Evolutionary conservation across 768 basidiomycete species (phyloP).

Genomic region (Sarcomyxa edulis): DNA sequence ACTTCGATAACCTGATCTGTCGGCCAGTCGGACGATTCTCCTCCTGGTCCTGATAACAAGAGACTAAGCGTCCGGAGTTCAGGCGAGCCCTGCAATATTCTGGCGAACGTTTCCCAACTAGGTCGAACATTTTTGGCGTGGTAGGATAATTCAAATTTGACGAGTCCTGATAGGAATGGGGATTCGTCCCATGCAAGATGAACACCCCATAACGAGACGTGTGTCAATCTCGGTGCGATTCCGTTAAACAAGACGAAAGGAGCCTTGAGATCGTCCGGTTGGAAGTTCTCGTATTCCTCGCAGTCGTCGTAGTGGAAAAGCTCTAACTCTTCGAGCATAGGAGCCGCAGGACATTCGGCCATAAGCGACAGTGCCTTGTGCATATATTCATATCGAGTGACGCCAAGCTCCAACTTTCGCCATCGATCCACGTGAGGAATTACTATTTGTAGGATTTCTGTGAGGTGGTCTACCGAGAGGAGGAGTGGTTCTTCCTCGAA

Average conservation of each 20-base stretch:
- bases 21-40: constrained; percentile 30
- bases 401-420: constrained; percentile 43
- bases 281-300: constrained; percentile 35
- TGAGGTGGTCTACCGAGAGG: constrained; percentile 27
- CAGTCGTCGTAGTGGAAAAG: constrained; percentile 54
- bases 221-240: constrained; percentile 45
- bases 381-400: constrained; percentile 42
- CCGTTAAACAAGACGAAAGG: constrained; percentile 48
- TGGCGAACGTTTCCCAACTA: constrained; percentile 43
- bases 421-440: constrained; percentile 51
- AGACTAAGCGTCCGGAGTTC: constrained; percentile 49
- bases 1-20: constrained; percentile 28
- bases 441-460: constrained; percentile 35
- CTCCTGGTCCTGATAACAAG: constrained; percentile 51
- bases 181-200: constrained; percentile 56
- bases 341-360: constrained; percentile 39
- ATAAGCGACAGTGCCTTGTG: constrained; percentile 36
- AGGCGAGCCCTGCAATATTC: constrained; percentile 49
- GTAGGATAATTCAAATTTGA: constrained; percentile 54
- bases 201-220: constrained; percentile 59
- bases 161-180: constrained; percentile 38
- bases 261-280: constrained; percentile 31
- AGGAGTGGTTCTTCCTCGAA: constrained; percentile 14
- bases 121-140: constrained; percentile 63
- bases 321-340: constrained; percentile 48